Conservation (phyloP, 345 rosid species). For the Balakata baccata region DNA sequence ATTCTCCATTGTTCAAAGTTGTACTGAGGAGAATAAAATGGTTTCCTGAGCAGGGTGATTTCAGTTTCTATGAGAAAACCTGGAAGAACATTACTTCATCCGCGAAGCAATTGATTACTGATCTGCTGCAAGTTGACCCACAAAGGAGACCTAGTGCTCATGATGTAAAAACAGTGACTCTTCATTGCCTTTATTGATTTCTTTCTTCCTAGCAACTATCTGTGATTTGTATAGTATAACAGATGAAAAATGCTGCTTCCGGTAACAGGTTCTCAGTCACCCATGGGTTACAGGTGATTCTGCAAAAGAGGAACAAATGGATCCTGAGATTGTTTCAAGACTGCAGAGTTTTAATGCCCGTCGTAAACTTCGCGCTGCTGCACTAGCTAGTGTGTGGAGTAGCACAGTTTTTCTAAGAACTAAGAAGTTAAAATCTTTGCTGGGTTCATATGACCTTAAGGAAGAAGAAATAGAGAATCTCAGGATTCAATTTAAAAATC, state of each 20-base stretch:
- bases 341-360: constrained; percentile 58
- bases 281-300: constrained; percentile 66
- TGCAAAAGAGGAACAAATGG: constrained; percentile 58
- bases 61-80: constrained; percentile 54
- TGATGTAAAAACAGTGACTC: constrained; percentile 28
- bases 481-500: constrained; percentile 40
- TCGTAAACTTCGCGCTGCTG: constrained; percentile 57
- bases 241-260: neutral
- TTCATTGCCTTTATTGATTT: neutral
- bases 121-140: constrained; percentile 59
- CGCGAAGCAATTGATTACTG: constrained; percentile 52
- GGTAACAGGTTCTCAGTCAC: constrained; percentile 45
- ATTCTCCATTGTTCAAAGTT: neutral
- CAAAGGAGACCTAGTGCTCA: constrained; percentile 55
- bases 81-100: constrained; percentile 62
- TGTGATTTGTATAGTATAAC: neutral
- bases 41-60: constrained; percentile 45
- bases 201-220: neutral
- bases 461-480: constrained; percentile 53
- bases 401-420: constrained; percentile 53
- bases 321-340: constrained; percentile 54
- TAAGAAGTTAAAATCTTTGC: constrained; percentile 48
- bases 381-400: constrained; percentile 59
- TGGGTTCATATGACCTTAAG: constrained; percentile 55
- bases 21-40: neutral